Percentiles rank a stretch among this genome's conserved stretches.
Evolutionary conservation across 306 rosid genomes (phyloP).

Genomic region (Ormosia emarginata): DNA sequence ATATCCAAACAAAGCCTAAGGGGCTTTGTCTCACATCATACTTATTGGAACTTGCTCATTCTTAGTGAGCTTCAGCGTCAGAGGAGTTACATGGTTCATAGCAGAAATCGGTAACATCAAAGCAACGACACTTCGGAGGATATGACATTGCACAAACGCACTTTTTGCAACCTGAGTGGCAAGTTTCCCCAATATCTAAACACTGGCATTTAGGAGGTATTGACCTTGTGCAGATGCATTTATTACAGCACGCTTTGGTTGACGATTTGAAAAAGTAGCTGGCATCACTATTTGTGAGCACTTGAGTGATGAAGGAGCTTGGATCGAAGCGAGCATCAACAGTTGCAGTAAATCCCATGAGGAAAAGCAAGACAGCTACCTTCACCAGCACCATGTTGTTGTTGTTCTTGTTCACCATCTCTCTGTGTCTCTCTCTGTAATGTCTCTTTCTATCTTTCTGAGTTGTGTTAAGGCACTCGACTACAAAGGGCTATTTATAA

Average conservation of each 20-base stretch:
- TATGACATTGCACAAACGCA: not conserved
- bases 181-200: not conserved
- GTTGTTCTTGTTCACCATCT: slow-evolving; percentile 13
- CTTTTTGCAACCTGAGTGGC: slow-evolving; percentile 11
- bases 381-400: not conserved
- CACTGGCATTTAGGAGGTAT: not conserved
- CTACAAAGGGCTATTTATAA: not conserved
- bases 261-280: not conserved
- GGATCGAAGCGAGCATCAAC: slow-evolving; percentile 15
- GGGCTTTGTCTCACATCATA: not conserved
- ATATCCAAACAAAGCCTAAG: not conserved
- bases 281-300: not conserved
- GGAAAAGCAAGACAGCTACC: not conserved
- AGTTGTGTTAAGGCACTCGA: not conserved
- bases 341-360: not conserved
- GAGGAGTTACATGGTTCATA: not conserved
- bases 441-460: not conserved
- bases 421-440: not conserved
- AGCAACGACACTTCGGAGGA: not conserved
- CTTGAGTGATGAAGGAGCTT: not conserved
- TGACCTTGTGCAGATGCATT: not conserved
- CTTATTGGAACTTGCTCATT: not conserved
- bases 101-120: not conserved
- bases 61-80: not conserved
- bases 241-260: not conserved